These are phyloP conservation scores for Agroathelia rolfsii DNA, from an alignment of 1,284 basidiomycete species.

Conservation along the genomic window DNA sequence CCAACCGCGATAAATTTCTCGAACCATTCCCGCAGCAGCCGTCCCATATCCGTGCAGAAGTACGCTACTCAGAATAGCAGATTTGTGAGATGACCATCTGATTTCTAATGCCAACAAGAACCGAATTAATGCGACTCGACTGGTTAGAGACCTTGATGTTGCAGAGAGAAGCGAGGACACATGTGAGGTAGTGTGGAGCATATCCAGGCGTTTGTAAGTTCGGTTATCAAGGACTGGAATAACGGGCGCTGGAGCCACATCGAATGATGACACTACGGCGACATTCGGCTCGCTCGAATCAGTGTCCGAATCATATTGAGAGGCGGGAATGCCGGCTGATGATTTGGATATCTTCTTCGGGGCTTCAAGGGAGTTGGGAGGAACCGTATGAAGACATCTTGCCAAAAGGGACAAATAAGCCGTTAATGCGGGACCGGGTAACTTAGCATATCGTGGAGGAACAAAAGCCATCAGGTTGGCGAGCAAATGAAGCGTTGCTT, in stretches of 20 bases:
- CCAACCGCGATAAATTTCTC: conserved; percentile 65
- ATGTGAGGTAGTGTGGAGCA: conserved; percentile 33
- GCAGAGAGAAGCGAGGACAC: conserved; percentile 36
- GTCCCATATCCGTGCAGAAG: conserved; percentile 40
- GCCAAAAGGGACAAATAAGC: conserved; percentile 45
- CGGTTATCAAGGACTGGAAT: conserved; percentile 34
- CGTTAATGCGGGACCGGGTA: conserved; percentile 35
- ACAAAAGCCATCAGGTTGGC: conserved; percentile 58
- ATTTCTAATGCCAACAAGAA: conserved; percentile 46
- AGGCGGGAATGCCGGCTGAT: conserved; percentile 9
- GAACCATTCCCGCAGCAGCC: conserved; percentile 52
- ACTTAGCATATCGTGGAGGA: conserved; percentile 39
- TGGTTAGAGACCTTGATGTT: conserved; percentile 14
- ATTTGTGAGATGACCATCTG: conserved; percentile 50
- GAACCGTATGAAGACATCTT: conserved; percentile 41
- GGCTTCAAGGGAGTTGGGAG: conserved; percentile 40
- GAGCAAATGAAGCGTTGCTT: conserved; percentile 44
- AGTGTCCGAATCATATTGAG: conserved; percentile 22
- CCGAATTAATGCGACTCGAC: conserved; percentile 35
- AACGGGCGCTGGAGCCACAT: conserved; percentile 26
- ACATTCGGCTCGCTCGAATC: conserved; percentile 29
- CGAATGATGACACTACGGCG: conserved; percentile 31
- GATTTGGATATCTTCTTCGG: conserved; percentile 21
- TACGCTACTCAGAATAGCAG: conserved; percentile 39
- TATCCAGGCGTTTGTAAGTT: conserved; percentile 38